These are phyloP conservation scores for Trametopsis cervina DNA, from an alignment of 768 basidiomycete genomes.

Conservation along the genomic window DNA sequence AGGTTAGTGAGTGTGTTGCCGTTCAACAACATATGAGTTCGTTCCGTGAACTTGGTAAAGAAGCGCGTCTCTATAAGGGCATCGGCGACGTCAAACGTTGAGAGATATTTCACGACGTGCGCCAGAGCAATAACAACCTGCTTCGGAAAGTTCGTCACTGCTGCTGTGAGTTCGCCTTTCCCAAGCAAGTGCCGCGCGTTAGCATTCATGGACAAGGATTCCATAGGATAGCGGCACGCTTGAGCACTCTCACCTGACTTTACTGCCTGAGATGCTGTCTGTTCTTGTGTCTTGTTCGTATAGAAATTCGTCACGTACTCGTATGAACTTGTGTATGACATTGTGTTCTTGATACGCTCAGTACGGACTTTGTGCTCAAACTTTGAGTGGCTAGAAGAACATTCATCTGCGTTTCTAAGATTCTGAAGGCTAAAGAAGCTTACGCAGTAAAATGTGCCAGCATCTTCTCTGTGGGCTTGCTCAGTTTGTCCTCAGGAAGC, in stretches of 20 bases:
- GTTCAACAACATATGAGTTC: slow-evolving; percentile 80
- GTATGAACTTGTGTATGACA: slow-evolving; percentile 68
- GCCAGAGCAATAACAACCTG: slow-evolving; percentile 67
- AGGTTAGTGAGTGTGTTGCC: slow-evolving; percentile 84
- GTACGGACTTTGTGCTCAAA: slow-evolving; percentile 42
- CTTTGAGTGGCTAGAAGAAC: slow-evolving; percentile 13
- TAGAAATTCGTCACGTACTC: slow-evolving; percentile 61
- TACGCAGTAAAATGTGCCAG: slow-evolving; percentile 66
- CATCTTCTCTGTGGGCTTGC: slow-evolving; percentile 68
- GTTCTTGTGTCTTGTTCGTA: slow-evolving; percentile 38
- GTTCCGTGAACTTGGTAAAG: slow-evolving; percentile 71
- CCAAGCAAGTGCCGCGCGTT: neutral
- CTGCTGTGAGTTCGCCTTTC: slow-evolving; percentile 57
- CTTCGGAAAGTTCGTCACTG: slow-evolving; percentile 60
- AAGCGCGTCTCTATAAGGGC: slow-evolving; percentile 71
- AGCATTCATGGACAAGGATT: neutral
- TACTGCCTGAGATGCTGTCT: slow-evolving; percentile 36
- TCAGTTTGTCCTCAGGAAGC: slow-evolving; percentile 51
- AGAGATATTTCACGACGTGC: slow-evolving; percentile 63
- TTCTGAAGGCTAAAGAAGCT: slow-evolving; percentile 7
- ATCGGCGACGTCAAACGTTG: slow-evolving; percentile 70
- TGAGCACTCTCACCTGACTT: slow-evolving; percentile 31
- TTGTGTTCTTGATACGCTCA: slow-evolving; percentile 49
- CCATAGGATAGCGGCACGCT: no score
- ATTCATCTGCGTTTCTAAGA: neutral